Evolutionary conservation across 495 filamentous ascomycete species (phyloP).

Genomic region (Xylona heveae): DNA sequence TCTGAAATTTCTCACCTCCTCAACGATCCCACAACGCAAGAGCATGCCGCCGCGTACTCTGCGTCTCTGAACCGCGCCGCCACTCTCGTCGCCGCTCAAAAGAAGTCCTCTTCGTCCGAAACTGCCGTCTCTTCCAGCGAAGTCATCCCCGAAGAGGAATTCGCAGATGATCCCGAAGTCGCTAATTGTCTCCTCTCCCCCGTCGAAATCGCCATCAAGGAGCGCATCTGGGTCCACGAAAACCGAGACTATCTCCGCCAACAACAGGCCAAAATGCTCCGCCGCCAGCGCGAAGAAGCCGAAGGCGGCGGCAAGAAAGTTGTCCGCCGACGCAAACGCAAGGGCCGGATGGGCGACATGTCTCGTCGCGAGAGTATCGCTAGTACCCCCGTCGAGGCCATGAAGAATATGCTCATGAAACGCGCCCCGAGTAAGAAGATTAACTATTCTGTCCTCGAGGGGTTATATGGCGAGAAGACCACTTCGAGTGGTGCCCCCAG

Average conservation of each 20-base stretch:
- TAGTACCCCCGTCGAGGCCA: constrained; percentile 47
- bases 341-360: constrained; percentile 35
- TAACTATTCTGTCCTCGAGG: constrained; percentile 52
- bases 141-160: constrained; percentile 53
- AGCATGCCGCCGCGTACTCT: constrained; percentile 22
- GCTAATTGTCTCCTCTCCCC: constrained; percentile 47
- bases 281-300: constrained; percentile 34
- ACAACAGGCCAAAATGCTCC: constrained; percentile 55
- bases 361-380: constrained; percentile 23
- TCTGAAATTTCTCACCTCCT: constrained; percentile 26
- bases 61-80: constrained; percentile 19
- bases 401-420: constrained; percentile 46
- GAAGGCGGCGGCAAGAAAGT: constrained; percentile 20
- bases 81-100: no score
- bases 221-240: constrained; percentile 78
- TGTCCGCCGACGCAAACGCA: constrained; percentile 22
- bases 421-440: constrained; percentile 62
- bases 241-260: constrained; percentile 78
- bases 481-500: not conserved
- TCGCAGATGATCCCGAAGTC: constrained; percentile 74
- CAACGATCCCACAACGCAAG: constrained; percentile 22
- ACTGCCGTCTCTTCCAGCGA: not conserved
- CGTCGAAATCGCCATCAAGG: constrained; percentile 54
- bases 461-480: constrained; percentile 20
- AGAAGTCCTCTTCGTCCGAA: constrained; percentile 1